Base-by-base conservation (phyloP, 2,329 filamentous ascomycete genomes). In the Diaporthe sp. region DNA sequence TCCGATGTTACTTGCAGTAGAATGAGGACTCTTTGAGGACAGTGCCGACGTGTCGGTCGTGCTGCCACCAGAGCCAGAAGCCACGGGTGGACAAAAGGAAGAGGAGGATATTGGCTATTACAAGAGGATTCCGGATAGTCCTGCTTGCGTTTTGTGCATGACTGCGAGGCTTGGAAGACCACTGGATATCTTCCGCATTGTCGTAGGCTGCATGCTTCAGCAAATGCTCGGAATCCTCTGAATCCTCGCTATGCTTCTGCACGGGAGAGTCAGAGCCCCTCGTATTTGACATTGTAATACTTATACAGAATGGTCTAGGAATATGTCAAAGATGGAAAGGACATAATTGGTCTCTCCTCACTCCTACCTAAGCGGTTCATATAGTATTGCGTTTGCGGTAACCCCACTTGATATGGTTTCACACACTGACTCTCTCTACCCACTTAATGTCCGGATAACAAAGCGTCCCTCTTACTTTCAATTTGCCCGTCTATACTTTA, bases 261-360 rank as follows among this genome's bases (percentile, higher is more conserved):
- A 13, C 2, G 4, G 52, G 4, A 55, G 52, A 17, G 6, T 22
- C 22, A 55, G 52, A 19, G 4, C 30, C 15, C 52, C 15, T 55
- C 52, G 10, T 55, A 1, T 30, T 55, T 10, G 45, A 7, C 3
- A n/a, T 17, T 52, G 1, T 17, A 6, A 30, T 30, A 17, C 9
- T 0, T 28, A 30, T 19, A 30, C 13, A 4, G 15, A 15, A 30
- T 3, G 50, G 22, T 19, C 8, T 19, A 19, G 15, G 19, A 30
- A 3, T 2, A 10, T 4, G 1, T 55, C 13, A 3, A 8, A 30
- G 19, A 9, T 55, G 25, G 1, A 0, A 5, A 6, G 28, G 9
- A 28, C 5, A 10, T 4, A 2, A 9, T 2, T 19, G 52, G 19
- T 55, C 12, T 4, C n/a, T 28, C 7, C 7, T 19, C 6, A 30